Conservation (phyloP, 768 basidiomycete species). For the Mycena galopus region DNA sequence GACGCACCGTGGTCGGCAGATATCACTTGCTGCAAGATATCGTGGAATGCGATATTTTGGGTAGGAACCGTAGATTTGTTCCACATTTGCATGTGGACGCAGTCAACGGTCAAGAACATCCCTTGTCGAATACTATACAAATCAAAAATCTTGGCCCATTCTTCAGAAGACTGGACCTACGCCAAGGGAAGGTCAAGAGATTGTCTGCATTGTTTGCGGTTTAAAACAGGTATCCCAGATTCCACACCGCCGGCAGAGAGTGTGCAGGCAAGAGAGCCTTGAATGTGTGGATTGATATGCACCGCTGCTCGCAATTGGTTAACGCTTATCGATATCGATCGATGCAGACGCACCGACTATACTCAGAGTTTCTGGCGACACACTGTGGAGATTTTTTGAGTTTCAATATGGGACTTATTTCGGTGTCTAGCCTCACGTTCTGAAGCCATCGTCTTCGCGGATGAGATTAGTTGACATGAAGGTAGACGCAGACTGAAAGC, state of each 20-base stretch:
- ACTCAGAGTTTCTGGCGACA: constrained; percentile 15
- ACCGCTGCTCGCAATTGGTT: not conserved
- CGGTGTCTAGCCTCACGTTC: not conserved
- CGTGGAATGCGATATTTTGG: constrained; percentile 5
- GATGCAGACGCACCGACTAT: constrained; percentile 1
- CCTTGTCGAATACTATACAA: constrained; percentile 4
- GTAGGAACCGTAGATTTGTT: not conserved
- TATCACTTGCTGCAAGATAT: constrained; percentile 1
- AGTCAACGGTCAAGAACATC: not conserved
- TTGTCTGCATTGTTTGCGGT: not conserved
- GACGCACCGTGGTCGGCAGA: not conserved
- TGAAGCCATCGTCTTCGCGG: not conserved
- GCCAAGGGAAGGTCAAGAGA: not conserved
- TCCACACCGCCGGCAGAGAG: not conserved
- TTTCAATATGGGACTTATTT: not conserved
- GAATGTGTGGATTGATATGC: not conserved
- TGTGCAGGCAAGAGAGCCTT: constrained; percentile 14
- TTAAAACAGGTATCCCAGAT: not conserved
- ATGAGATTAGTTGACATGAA: not conserved
- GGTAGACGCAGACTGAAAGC: not conserved
- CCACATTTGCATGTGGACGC: not conserved
- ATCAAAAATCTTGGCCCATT: not conserved
- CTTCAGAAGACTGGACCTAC: not conserved
- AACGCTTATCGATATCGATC: constrained; percentile 16
- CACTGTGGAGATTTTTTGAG: not conserved